A percentile compares a stretch with the other conserved stretches of the same genome.
These are phyloP conservation scores for Kodamaea restingae DNA, from an alignment of 805 yeast species.

Conservation along the genomic window DNA sequence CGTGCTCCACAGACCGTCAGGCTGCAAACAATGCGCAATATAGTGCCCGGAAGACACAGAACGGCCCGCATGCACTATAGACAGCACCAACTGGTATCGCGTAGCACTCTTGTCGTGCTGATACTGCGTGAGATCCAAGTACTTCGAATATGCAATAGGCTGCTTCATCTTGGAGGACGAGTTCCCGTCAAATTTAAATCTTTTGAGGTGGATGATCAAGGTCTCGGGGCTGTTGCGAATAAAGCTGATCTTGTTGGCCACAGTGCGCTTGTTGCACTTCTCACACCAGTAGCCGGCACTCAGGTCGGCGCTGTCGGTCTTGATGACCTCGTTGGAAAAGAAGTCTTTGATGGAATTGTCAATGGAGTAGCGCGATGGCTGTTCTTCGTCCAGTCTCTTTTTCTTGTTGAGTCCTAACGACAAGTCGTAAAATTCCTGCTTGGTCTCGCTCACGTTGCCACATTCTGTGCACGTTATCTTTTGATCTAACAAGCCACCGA, in stretches of 20 bases:
- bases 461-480: constrained; percentile 80
- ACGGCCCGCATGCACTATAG: constrained; percentile 92
- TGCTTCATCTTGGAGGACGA: constrained; percentile 83
- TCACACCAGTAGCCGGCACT: constrained; percentile 81
- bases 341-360: constrained; percentile 75
- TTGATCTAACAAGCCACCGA: constrained; percentile 88
- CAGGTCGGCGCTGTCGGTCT: constrained; percentile 60
- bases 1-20: constrained; percentile 88
- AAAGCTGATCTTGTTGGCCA: constrained; percentile 70
- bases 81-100: constrained; percentile 68
- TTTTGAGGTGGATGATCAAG: constrained; percentile 77
- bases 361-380: constrained; percentile 49
- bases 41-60: constrained; percentile 92
- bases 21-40: constrained; percentile 85
- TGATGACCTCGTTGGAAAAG: constrained; percentile 77
- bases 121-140: constrained; percentile 67
- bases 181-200: constrained; percentile 84
- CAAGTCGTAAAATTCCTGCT: constrained; percentile 91
- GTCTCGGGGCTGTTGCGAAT: constrained; percentile 86
- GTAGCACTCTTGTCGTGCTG: constrained; percentile 31
- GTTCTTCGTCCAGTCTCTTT: constrained; percentile 9
- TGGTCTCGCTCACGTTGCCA: constrained; percentile 77
- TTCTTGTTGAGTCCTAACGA: constrained; percentile 68
- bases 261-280: constrained; percentile 70
- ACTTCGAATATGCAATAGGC: constrained; percentile 74